phyloP scores from a whole-genome alignment of 169 alveolate species.

The Plasmodium cynomolgi region DNA sequence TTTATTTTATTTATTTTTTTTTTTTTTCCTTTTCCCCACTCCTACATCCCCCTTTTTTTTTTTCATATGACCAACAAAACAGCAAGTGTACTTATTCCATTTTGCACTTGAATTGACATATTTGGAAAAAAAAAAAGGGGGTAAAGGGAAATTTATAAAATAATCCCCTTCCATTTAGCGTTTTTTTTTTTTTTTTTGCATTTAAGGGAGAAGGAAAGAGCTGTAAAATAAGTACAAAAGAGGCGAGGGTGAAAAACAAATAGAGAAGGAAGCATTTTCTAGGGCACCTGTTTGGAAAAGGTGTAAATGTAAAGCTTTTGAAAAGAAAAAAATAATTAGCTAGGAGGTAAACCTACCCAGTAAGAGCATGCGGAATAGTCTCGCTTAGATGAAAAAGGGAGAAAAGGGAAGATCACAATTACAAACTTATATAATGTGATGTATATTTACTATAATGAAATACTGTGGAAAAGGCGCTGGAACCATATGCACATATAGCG shows the following conservation, averaged over 20 bases:
- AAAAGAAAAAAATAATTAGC: not conserved
- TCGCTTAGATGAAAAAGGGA: not conserved
- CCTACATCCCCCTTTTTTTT: not conserved
- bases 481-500: not conserved
- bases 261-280: not conserved
- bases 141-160: not conserved
- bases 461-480: not conserved
- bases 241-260: not conserved
- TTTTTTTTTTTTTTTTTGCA: not conserved
- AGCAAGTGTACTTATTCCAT: not conserved
- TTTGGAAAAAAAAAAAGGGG: not conserved
- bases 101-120: not conserved
- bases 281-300: not conserved
- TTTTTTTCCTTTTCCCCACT: not conserved
- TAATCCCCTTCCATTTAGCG: not conserved
- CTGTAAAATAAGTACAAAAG: not conserved
- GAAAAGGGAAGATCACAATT: not conserved
- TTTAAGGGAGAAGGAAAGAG: not conserved
- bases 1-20: not conserved
- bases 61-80: not conserved
- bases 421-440: not conserved
- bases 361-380: not conserved
- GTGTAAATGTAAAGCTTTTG: not conserved
- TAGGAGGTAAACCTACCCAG: not conserved
- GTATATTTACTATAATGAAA: not conserved